Evolutionary conservation across 1,284 basidiomycete species (phyloP).

Genomic region (Phaffia rhodozyma): DNA sequence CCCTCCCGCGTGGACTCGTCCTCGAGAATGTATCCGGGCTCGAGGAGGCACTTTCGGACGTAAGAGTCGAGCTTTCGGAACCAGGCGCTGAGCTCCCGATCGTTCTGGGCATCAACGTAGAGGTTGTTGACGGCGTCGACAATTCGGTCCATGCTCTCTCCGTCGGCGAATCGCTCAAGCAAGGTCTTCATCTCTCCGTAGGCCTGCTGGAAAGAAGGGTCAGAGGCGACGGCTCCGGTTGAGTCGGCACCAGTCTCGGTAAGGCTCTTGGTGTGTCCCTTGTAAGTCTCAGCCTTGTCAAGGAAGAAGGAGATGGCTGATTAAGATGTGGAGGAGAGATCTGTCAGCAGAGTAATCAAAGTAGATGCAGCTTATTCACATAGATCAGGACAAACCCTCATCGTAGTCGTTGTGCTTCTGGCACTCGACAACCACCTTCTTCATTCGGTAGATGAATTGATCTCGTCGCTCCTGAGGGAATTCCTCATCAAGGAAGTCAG

Average conservation of each 20-base stretch:
- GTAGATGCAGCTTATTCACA: background rate
- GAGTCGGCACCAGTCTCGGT: slow-evolving; percentile 33
- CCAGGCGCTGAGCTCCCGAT: slow-evolving; percentile 67
- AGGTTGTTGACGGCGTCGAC: slow-evolving; percentile 61
- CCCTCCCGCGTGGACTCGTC: slow-evolving; percentile 57
- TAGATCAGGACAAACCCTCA: slow-evolving; percentile 29
- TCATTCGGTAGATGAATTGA: slow-evolving; percentile 33
- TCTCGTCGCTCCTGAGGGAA: slow-evolving; percentile 33
- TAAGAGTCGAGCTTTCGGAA: slow-evolving; percentile 56
- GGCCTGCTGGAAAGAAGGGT: slow-evolving; percentile 49
- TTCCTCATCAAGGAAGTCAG: slow-evolving; percentile 19
- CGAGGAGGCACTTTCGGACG: slow-evolving; percentile 58
- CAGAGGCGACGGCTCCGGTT: slow-evolving; percentile 39
- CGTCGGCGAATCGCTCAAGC: slow-evolving; percentile 84
- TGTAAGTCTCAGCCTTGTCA: slow-evolving; percentile 60
- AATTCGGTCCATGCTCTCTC: slow-evolving; percentile 50
- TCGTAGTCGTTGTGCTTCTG: slow-evolving; percentile 88
- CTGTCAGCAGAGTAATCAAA: background rate
- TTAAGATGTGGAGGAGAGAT: background rate
- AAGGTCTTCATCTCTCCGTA: slow-evolving; percentile 59
- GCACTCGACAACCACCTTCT: slow-evolving; percentile 75
- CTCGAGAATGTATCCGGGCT: slow-evolving; percentile 79
- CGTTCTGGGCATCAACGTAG: slow-evolving; percentile 61
- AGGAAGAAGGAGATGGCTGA: slow-evolving; percentile 61
- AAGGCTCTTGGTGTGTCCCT: slow-evolving; percentile 47